These are phyloP conservation scores for Trametes gibbosa DNA, from an alignment of 768 basidiomycete species.

Conservation along the genomic window DNA sequence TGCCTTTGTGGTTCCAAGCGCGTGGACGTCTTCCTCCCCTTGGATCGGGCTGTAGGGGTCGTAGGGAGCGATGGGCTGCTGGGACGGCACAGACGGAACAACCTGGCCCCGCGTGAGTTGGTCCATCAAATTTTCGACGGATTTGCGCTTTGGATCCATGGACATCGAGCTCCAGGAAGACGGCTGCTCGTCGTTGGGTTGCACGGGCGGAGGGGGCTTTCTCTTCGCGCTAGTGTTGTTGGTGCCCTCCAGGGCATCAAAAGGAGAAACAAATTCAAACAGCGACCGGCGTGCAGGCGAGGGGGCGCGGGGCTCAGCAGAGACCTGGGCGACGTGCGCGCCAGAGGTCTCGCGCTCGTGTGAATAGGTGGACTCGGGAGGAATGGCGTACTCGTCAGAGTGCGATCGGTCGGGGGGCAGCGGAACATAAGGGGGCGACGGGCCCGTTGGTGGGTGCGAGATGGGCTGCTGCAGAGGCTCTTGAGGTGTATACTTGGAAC, in stretches of 20 bases:
- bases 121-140: conserved; percentile 79
- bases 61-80: conserved; percentile 26
- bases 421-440: conserved; percentile 24
- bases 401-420: conserved; percentile 20
- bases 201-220: conserved; percentile 56
- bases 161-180: conserved; percentile 45
- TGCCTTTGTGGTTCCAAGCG: conserved; percentile 43
- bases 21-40: conserved; percentile 32
- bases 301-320: conserved; percentile 43
- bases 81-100: conserved; percentile 29
- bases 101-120: conserved; percentile 55
- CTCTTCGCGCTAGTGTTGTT: conserved; percentile 57
- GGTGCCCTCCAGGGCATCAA: conserved; percentile 67
- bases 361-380: conserved; percentile 20
- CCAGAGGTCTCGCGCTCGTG: conserved; percentile 23
- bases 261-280: conserved; percentile 84
- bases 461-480: conserved; percentile 11
- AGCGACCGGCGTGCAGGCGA: conserved; percentile 75
- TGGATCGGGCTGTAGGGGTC: conserved; percentile 27
- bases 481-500: conserved; percentile 12
- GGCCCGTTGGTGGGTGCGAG: conserved; percentile 20
- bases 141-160: conserved; percentile 70
- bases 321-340: conserved; percentile 1
- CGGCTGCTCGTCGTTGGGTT: conserved; percentile 48
- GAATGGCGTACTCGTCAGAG: conserved; percentile 21